phyloP scores from a whole-genome alignment of 805 yeast species.

The Wickerhamiella cacticola region DNA sequence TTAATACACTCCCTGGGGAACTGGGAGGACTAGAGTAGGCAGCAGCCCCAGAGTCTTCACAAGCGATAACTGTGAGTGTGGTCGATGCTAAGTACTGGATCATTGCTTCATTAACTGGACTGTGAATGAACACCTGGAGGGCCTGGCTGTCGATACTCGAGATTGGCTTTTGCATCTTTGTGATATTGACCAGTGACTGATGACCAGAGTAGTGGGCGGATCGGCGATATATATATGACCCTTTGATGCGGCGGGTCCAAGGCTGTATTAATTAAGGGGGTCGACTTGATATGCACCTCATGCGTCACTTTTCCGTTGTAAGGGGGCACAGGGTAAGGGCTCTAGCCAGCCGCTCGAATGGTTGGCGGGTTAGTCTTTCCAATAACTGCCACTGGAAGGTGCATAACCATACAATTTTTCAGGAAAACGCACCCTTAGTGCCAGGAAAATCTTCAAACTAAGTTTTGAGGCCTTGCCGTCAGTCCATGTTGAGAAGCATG shows the following conservation, averaged over 20 bases:
- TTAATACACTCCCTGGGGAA: slow-evolving; percentile 15
- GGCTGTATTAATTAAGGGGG: slow-evolving; percentile 12
- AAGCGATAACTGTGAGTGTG: slow-evolving; percentile 30
- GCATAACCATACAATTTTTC: not conserved
- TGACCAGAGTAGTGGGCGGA: not conserved
- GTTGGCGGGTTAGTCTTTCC: not conserved
- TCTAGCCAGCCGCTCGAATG: not conserved
- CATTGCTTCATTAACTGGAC: slow-evolving; percentile 34
- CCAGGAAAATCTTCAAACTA: not conserved
- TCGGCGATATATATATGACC: slow-evolving; percentile 6
- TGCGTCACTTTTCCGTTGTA: slow-evolving; percentile 11
- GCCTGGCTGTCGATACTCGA: slow-evolving; percentile 26
- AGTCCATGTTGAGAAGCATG: slow-evolving; percentile 3
- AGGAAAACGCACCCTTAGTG: not conserved
- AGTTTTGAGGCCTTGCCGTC: not conserved
- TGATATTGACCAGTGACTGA: not conserved
- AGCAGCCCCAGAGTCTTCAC: slow-evolving; percentile 23
- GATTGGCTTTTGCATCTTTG: not conserved
- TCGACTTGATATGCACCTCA: slow-evolving; percentile 11
- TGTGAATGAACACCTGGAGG: slow-evolving; percentile 32
- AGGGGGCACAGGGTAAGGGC: slow-evolving; percentile 8
- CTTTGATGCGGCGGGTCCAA: slow-evolving; percentile 12
- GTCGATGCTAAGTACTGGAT: slow-evolving; percentile 34
- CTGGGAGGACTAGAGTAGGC: slow-evolving; percentile 22
- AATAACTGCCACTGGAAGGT: not conserved